Percentiles rank a stretch among this genome's conserved stretches.
These are phyloP conservation scores for Allomyces macrogynus DNA, from an alignment of 192 early-diverging fungal species.

Conservation along the genomic window DNA sequence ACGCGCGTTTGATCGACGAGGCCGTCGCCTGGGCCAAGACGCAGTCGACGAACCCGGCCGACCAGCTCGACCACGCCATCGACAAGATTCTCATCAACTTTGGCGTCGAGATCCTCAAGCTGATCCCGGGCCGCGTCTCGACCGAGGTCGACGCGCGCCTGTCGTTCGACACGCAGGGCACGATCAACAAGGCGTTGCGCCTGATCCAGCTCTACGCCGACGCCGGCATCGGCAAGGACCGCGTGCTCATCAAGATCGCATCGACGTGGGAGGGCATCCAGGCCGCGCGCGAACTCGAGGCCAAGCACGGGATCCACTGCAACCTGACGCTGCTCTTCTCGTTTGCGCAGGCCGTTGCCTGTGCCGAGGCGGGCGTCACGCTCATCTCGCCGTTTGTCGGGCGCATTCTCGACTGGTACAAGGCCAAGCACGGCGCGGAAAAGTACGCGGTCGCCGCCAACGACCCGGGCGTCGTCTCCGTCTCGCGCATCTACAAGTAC, in stretches of 20 bases:
- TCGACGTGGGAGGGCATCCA: constrained; percentile 99
- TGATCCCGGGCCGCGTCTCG: constrained; percentile 93
- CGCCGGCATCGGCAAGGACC: constrained; percentile 63
- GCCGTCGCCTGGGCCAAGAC: constrained; percentile 70
- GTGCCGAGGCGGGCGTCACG: constrained; percentile 87
- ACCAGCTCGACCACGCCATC: constrained; percentile 62
- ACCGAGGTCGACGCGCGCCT: constrained; percentile 95
- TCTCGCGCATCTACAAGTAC: constrained; percentile 94
- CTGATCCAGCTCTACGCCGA: constrained; percentile 85
- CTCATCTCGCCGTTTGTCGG: constrained; percentile 99
- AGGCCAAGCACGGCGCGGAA: constrained; percentile 47
- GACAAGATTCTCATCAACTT: constrained; percentile 96
- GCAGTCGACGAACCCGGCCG: constrained; percentile 36
- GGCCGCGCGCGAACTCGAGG: constrained; percentile 79
- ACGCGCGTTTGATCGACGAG: constrained; percentile 67
- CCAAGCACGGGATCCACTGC: constrained; percentile 80
- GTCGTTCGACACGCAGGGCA: constrained; percentile 85
- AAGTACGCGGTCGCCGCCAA: constrained; percentile 52
- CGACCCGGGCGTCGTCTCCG: constrained; percentile 89
- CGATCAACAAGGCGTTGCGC: constrained; percentile 73
- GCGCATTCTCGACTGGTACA: constrained; percentile 98
- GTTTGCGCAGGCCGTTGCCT: constrained; percentile 80
- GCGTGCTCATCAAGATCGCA: constrained; percentile 97
- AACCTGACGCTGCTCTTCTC: constrained; percentile 95
- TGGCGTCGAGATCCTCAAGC: constrained; percentile 85